Percentiles rank a stretch among this genome's conserved stretches.
Conservation (phyloP, 306 rosid genomes). For the Casuarina cunninghamiana region DNA sequence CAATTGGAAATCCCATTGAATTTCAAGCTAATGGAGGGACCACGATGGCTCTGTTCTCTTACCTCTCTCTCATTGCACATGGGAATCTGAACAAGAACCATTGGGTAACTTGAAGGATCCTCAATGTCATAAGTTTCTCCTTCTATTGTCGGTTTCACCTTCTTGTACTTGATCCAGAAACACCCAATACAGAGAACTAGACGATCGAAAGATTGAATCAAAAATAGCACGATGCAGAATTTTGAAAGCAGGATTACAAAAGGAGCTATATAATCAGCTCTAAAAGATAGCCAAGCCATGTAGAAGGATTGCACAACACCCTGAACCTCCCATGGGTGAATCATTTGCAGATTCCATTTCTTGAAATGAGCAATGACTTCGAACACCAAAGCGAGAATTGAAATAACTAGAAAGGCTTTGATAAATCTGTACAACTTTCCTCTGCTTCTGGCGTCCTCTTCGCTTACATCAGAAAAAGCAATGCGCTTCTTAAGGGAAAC, state of each 20-base stretch:
- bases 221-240: slow-evolving; percentile 77
- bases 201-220: slow-evolving; percentile 95
- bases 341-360: slow-evolving; percentile 72
- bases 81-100: slow-evolving; percentile 97
- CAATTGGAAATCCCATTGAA: not conserved
- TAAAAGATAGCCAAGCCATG: slow-evolving; percentile 75
- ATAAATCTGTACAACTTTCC: slow-evolving; percentile 75
- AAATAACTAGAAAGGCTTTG: slow-evolving; percentile 58
- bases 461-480: slow-evolving; percentile 53
- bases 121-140: slow-evolving; percentile 60
- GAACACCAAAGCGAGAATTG: slow-evolving; percentile 57
- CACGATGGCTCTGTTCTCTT: slow-evolving; percentile 21
- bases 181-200: slow-evolving; percentile 84
- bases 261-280: slow-evolving; percentile 83
- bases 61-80: slow-evolving; percentile 99
- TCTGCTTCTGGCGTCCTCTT: slow-evolving; percentile 56
- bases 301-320: slow-evolving; percentile 69
- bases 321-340: slow-evolving; percentile 80
- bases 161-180: slow-evolving; percentile 92
- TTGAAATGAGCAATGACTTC: slow-evolving; percentile 85
- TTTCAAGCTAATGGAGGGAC: not conserved
- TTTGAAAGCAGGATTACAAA: slow-evolving; percentile 59
- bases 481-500: slow-evolving; percentile 68
- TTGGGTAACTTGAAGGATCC: slow-evolving; percentile 68
- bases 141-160: slow-evolving; percentile 62